Conservation (phyloP, 257 asterid species). For the Fraxinus excelsior region DNA sequence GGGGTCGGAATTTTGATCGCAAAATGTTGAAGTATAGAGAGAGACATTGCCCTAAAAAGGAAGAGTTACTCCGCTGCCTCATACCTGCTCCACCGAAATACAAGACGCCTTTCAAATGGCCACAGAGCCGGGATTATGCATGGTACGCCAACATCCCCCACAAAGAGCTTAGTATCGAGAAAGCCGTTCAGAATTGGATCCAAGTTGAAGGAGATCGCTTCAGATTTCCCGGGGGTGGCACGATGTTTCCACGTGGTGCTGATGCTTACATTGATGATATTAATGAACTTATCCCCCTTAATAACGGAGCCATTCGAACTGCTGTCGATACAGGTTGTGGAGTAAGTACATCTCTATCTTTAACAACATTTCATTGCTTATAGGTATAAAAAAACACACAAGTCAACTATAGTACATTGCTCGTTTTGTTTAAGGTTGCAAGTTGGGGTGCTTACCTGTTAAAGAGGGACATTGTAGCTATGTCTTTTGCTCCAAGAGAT, state of each 20-base stretch:
- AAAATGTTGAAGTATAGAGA: slow-evolving; percentile 73
- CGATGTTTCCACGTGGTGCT: slow-evolving; percentile 89
- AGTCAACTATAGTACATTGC: background rate
- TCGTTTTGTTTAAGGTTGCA: slow-evolving; percentile 61
- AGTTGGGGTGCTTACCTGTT: slow-evolving; percentile 93
- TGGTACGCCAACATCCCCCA: slow-evolving; percentile 91
- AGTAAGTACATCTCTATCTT: slow-evolving; percentile 41
- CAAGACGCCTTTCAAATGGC: slow-evolving; percentile 87
- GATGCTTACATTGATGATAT: slow-evolving; percentile 91
- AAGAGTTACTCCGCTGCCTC: slow-evolving; percentile 73
- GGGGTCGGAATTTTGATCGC: slow-evolving; percentile 69
- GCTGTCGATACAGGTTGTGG: slow-evolving; percentile 96
- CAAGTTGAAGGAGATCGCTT: slow-evolving; percentile 88
- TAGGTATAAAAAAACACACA: background rate
- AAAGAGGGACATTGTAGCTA: slow-evolving; percentile 77
- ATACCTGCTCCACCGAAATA: slow-evolving; percentile 84
- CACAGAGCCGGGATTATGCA: slow-evolving; percentile 80
- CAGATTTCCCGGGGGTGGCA: slow-evolving; percentile 88
- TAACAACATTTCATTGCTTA: background rate
- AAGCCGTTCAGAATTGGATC: slow-evolving; percentile 92
- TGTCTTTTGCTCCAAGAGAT: slow-evolving; percentile 98
- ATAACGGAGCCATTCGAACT: slow-evolving; percentile 66
- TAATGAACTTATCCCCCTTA: slow-evolving; percentile 67
- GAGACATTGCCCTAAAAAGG: slow-evolving; percentile 82
- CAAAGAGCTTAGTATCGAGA: slow-evolving; percentile 84